Percentiles rank a stretch among this genome's conserved stretches.
phyloP scores from a whole-genome alignment of 257 asterid species.

The Parsonsia alboflavescens region DNA sequence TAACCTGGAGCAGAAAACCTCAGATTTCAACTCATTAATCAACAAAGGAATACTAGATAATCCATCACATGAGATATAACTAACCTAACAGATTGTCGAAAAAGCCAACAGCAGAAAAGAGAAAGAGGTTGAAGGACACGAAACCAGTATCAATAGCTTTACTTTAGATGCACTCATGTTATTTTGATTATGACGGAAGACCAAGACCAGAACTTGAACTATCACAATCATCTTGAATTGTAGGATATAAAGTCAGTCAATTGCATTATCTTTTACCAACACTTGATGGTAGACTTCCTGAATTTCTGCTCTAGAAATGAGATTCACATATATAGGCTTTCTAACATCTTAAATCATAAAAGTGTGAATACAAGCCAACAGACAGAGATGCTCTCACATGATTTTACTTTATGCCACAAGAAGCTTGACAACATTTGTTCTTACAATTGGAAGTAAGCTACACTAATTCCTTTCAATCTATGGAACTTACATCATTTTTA shows the following conservation, averaged over 20 bases:
- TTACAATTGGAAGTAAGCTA: conserved; percentile 4
- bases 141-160: neutral
- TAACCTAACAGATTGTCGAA: neutral
- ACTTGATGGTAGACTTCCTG: neutral
- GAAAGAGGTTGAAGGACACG: neutral
- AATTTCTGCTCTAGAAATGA: neutral
- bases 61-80: neutral
- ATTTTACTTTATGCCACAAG: neutral
- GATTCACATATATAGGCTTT: neutral
- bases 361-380: neutral
- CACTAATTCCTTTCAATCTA: neutral
- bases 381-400: neutral
- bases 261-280: neutral
- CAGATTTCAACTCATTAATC: neutral
- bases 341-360: neutral
- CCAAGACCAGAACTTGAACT: neutral
- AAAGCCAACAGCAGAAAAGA: neutral
- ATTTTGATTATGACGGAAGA: neutral
- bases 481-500: conserved; percentile 50
- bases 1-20: neutral
- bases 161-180: neutral
- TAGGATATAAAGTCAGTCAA: neutral
- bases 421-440: neutral
- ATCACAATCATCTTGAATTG: neutral
- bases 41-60: neutral